phyloP scores from a whole-genome alignment of 352 stramenopile species.

The Thraustochytrium sp. region DNA sequence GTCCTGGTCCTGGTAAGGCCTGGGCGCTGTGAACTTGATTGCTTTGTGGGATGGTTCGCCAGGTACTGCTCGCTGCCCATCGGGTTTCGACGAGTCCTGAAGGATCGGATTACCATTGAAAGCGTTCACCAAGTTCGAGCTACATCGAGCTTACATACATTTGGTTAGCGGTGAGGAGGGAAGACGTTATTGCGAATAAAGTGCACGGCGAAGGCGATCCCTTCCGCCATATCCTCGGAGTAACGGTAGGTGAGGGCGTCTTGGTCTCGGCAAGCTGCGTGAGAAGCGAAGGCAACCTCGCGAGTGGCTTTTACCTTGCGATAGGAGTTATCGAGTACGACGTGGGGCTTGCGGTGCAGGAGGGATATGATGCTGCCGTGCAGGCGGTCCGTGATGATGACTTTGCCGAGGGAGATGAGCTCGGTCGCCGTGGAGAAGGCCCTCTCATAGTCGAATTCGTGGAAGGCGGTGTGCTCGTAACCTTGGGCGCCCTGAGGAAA shows the following conservation, averaged over 20 bases:
- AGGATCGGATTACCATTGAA: too few species aligned
- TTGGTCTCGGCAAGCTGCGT: background rate
- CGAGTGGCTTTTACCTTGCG: background rate
- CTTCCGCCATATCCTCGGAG: background rate
- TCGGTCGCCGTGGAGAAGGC: background rate
- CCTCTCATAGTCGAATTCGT: background rate
- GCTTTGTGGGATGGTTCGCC: too few species aligned
- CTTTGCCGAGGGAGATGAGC: background rate
- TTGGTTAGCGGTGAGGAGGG: too few species aligned
- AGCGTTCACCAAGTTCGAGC: too few species aligned
- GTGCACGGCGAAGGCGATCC: background rate
- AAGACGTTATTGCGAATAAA: background rate
- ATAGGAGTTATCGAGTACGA: background rate
- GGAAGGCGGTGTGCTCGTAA: background rate
- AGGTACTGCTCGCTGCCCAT: too few species aligned
- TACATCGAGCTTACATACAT: too few species aligned
- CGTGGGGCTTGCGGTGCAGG: background rate
- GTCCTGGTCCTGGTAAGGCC: too few species aligned
- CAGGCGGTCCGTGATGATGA: background rate
- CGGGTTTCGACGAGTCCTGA: too few species aligned
- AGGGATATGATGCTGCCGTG: slow-evolving; percentile 4
- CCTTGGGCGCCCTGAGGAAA: background rate
- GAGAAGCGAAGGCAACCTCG: background rate
- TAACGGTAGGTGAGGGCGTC: slow-evolving; percentile 4
- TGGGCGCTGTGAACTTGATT: too few species aligned